A percentile compares a stretch with the other conserved stretches of the same genome.
Conservation (phyloP, 305 asterid species). For the Fraxinus albicans region DNA sequence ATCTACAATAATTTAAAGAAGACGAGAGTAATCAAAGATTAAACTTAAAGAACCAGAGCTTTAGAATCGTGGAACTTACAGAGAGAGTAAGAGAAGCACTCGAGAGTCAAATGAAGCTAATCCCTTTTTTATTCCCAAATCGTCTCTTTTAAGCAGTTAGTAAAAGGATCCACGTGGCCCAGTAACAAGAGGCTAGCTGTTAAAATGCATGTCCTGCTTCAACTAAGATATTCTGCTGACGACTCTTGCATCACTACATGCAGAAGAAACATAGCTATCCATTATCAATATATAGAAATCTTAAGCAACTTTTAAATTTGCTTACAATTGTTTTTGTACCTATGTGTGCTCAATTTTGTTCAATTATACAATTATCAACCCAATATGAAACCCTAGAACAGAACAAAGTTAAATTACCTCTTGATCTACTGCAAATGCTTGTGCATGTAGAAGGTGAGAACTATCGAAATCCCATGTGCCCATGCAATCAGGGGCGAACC, state of each 20-base stretch:
- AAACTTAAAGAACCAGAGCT: background rate
- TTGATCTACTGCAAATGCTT: background rate
- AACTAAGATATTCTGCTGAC: too few relatives aligned
- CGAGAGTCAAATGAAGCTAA: background rate
- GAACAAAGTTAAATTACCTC: background rate
- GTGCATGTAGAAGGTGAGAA: background rate
- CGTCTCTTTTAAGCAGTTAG: background rate
- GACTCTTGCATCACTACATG: background rate
- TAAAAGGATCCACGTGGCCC: background rate
- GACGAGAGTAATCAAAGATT: background rate
- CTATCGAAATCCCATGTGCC: background rate
- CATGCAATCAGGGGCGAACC: background rate
- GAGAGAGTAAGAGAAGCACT: background rate
- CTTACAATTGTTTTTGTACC: background rate
- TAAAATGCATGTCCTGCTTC: background rate
- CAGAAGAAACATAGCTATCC: background rate
- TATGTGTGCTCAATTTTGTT: background rate
- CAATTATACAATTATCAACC: background rate
- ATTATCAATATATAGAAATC: background rate
- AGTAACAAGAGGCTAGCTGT: background rate
- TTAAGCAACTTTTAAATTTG: background rate
- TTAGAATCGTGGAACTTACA: background rate
- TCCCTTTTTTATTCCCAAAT: background rate
- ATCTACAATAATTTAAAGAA: background rate
- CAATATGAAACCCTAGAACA: background rate